Conservation (phyloP, 2,329 filamentous ascomycete species). For the Aspergillus oerlinghausenensis region DNA sequence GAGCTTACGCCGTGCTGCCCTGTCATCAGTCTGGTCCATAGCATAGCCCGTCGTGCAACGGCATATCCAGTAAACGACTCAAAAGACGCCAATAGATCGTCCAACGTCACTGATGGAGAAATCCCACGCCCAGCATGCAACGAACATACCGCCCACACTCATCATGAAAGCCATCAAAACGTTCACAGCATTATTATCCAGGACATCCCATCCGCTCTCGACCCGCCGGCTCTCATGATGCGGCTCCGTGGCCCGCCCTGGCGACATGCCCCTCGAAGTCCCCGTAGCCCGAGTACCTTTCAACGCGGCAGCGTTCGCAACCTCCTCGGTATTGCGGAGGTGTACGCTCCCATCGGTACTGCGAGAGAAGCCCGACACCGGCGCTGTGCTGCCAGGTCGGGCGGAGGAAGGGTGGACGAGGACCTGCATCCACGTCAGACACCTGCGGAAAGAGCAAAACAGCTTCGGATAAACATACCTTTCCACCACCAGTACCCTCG, state of each 20-base stretch:
- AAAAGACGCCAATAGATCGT: not conserved
- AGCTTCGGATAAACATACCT: conserved; percentile 38
- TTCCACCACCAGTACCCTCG: conserved; percentile 72
- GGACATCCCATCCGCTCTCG: conserved; percentile 65
- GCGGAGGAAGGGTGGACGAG: conserved; percentile 33
- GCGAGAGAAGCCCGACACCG: conserved; percentile 4
- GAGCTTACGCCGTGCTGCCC: too few species aligned
- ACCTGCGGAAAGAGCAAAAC: not conserved
- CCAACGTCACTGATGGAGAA: conserved; percentile 12
- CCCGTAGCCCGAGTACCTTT: conserved; percentile 16
- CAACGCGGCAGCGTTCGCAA: conserved; percentile 26
- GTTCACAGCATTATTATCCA: conserved; percentile 97
- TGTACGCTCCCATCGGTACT: conserved; percentile 18
- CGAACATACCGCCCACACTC: conserved; percentile 71
- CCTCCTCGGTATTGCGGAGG: conserved; percentile 24
- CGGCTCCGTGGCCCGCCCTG: conserved; percentile 12
- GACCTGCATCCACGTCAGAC: conserved; percentile 20
- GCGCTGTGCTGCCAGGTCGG: conserved; percentile 14
- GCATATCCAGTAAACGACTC: not conserved
- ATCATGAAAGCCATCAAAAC: conserved; percentile 81
- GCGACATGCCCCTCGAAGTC: conserved; percentile 11
- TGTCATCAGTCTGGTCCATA: too few species aligned
- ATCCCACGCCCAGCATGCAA: conserved; percentile 37
- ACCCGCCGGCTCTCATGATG: conserved; percentile 58
- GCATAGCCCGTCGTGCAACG: too few species aligned